These are phyloP conservation scores for Lophiostoma macrostomum DNA, from an alignment of 495 filamentous ascomycete genomes.

Conservation along the genomic window DNA sequence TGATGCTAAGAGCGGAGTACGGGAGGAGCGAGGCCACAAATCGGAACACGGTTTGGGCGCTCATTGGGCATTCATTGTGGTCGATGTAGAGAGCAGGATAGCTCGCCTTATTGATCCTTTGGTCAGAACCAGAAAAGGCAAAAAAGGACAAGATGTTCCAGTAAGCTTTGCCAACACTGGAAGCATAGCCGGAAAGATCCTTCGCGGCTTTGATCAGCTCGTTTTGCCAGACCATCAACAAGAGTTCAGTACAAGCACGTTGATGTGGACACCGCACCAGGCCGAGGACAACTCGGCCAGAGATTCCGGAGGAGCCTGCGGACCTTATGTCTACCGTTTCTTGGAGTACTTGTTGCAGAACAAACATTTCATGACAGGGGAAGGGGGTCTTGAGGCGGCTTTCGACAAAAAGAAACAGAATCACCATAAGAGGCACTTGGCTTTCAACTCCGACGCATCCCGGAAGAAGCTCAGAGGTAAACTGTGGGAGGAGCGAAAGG, in stretches of 20 bases:
- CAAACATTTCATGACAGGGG: neutral
- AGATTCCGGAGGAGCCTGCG: neutral
- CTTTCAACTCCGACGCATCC: too few relatives aligned
- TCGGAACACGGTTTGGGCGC: neutral
- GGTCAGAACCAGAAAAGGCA: neutral
- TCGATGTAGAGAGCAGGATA: neutral
- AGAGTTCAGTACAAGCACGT: neutral
- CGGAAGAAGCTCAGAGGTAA: too few relatives aligned
- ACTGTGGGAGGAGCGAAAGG: too few relatives aligned
- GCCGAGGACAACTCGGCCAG: neutral
- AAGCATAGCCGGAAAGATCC: neutral
- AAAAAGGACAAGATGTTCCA: neutral
- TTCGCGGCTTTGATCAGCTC: neutral
- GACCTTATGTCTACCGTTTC: neutral
- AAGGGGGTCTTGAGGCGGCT: neutral
- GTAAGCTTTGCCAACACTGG: neutral
- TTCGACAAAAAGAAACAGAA: neutral
- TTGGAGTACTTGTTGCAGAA: neutral
- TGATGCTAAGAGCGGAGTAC: neutral
- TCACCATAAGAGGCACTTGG: neutral
- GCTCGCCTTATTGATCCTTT: neutral
- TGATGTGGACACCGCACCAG: neutral
- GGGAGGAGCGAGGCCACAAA: neutral
- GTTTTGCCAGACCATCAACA: neutral
- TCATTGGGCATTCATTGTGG: slow-evolving; percentile 6